Evolutionary conservation across 108 stramenopile genomes (phyloP).

Genomic region (Nannochloropsis salina): DNA sequence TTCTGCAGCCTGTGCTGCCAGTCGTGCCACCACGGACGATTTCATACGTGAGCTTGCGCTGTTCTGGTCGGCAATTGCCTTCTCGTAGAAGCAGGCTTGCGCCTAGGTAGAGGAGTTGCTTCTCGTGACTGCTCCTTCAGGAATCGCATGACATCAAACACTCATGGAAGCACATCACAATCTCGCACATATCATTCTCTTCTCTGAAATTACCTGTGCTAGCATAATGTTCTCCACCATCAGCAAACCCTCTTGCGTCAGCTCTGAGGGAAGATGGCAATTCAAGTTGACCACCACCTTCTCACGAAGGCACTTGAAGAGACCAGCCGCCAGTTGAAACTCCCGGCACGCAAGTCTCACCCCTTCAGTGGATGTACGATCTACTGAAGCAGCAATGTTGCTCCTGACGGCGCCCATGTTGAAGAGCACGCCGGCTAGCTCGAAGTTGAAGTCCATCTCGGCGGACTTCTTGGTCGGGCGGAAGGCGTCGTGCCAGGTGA

Average conservation of each 20-base stretch:
- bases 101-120: constrained; percentile 22
- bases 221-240: constrained; percentile 34
- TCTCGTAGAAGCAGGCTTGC: constrained; percentile 43
- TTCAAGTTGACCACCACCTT: constrained; percentile 21
- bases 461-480: constrained; percentile 33
- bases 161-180: no score
- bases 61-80: constrained; percentile 29
- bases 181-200: neutral
- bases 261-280: constrained; percentile 31
- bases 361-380: constrained; percentile 32
- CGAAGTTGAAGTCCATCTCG: constrained; percentile 34
- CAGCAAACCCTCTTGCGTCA: constrained; percentile 29
- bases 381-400: constrained; percentile 31
- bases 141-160: no score
- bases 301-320: constrained; percentile 34
- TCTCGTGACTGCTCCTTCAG: no score
- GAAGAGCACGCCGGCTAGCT: constrained; percentile 41
- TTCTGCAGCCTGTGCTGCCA: constrained; percentile 30
- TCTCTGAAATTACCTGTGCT: constrained; percentile 24
- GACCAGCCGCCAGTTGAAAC: constrained; percentile 34
- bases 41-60: constrained; percentile 30
- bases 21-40: constrained; percentile 38
- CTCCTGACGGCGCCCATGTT: constrained; percentile 39
- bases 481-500: constrained; percentile 43
- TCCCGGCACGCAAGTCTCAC: constrained; percentile 32